Evolutionary conservation across 2,329 filamentous ascomycete genomes (phyloP).

Genomic region (Cordyceps tenuipes): DNA sequence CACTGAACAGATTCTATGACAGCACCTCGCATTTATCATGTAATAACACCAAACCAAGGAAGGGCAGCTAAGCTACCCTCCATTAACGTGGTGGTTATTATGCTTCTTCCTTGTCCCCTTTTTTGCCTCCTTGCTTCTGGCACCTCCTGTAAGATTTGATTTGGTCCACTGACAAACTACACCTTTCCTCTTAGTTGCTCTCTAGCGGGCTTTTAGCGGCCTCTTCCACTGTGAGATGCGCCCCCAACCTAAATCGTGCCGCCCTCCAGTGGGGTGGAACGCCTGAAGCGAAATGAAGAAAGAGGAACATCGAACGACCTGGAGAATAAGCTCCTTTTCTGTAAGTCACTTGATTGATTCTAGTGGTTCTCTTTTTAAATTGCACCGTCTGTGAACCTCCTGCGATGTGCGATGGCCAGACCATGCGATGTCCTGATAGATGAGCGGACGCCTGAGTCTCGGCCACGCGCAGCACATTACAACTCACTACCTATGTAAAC

Average conservation of each 20-base stretch:
- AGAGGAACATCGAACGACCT: neutral
- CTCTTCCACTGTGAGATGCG: neutral
- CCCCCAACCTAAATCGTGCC: neutral
- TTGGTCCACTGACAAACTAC: neutral
- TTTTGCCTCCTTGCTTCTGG: neutral
- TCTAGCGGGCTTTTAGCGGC: neutral
- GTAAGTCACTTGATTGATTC: neutral
- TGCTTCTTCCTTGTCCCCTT: neutral
- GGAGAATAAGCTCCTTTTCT: neutral
- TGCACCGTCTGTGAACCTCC: neutral
- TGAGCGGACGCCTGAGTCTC: too few species aligned
- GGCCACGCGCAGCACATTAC: too few species aligned
- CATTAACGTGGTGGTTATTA: neutral
- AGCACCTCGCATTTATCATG: neutral
- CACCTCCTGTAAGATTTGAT: neutral
- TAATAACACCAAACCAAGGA: neutral
- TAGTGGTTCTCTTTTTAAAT: neutral
- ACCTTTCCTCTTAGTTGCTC: neutral
- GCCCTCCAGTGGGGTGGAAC: neutral
- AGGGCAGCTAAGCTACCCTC: neutral
- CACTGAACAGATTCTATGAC: neutral
- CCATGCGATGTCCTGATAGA: too few species aligned
- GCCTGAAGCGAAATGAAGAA: constrained; percentile 5
- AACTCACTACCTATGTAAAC: too few species aligned
- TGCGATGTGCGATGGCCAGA: too few species aligned